Percentiles rank a stretch among this genome's conserved stretches.
Evolutionary conservation across 129 eudicot genomes (phyloP).

Genomic region (Flaveria sonorensis): DNA sequence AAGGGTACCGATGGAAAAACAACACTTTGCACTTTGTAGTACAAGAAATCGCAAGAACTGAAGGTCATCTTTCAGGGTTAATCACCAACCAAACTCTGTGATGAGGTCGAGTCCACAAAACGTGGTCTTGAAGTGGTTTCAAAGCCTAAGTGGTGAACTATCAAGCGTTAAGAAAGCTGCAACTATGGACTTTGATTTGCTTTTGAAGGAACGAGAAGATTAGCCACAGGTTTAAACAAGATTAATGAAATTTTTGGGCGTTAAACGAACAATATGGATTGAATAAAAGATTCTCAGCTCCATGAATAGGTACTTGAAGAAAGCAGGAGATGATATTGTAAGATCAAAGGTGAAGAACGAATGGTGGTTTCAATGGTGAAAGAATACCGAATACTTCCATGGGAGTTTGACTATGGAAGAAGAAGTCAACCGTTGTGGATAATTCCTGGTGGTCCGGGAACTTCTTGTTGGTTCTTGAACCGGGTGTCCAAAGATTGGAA

Average conservation of each 20-base stretch:
- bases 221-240: slow-evolving; percentile 52
- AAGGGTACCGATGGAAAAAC: slow-evolving; percentile 79
- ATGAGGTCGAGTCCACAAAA: slow-evolving; percentile 57
- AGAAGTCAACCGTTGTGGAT: slow-evolving; percentile 65
- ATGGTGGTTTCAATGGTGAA: slow-evolving; percentile 56
- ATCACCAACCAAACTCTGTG: slow-evolving; percentile 41
- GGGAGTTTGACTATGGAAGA: slow-evolving; percentile 62
- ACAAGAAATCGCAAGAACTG: slow-evolving; percentile 64
- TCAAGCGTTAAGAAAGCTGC: slow-evolving; percentile 76
- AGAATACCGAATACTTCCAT: slow-evolving; percentile 71
- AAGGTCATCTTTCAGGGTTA: slow-evolving; percentile 52
- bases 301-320: slow-evolving; percentile 55
- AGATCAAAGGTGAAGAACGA: slow-evolving; percentile 49
- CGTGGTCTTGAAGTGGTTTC: slow-evolving; percentile 76
- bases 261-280: slow-evolving; percentile 43
- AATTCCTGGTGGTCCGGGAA: slow-evolving; percentile 81
- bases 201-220: slow-evolving; percentile 50
- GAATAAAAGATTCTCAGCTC: slow-evolving; percentile 34
- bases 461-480: slow-evolving; percentile 63
- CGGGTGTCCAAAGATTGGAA: slow-evolving; percentile 88
- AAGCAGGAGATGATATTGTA: slow-evolving; percentile 44
- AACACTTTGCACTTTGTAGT: slow-evolving; percentile 85
- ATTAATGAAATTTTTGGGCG: slow-evolving; percentile 47
- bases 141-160: slow-evolving; percentile 68
- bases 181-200: slow-evolving; percentile 54